Base-by-base conservation (phyloP, 345 rosid genomes). In the Salix udensis region DNA sequence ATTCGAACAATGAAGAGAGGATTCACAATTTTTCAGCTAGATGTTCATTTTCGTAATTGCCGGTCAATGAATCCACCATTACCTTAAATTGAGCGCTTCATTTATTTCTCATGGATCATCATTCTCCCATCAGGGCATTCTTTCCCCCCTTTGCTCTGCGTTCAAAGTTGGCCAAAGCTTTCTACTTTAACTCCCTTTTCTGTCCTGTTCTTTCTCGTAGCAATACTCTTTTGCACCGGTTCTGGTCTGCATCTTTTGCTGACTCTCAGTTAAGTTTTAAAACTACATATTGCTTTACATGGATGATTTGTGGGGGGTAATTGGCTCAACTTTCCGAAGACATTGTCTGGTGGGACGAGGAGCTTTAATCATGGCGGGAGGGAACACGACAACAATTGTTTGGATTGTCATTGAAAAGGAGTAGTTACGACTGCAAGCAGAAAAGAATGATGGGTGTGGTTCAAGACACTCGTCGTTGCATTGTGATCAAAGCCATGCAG, bases 1-100 rank as follows among this genome's bases (percentile, higher is more conserved):
- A 55, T 55, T 55, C 10, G 62, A 55, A 55, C 19, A 65, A 30
- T 65, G 68, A 65, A 65, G 40, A 65, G 68, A 65, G 68, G 68
- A 16, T 65, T 65, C 30, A 16, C 16, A 30, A 65, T 6, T 30
- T 28, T 65, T 37, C 68, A 34, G 18, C 68, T 30, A 65, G 68
- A 30, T 65, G 31, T 65, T 65, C 68, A 65, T 30, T 15, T 44
- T 65, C 12, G 9, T 65, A 31, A 24, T 65, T 15, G 34, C 16
- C 16, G 68, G 68, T 65, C 31, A 26, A 65, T 65, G 23, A 55
- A n/a, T 55, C 23, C 62, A n/a, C 28, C 26, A 55, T 55, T 55
- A n/a, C 13, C 26, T 8, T 55, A 9, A 55, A 55, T 55, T n/a
- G 62, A 55, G 24, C 62, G 10, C 28, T 3, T 10, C 28, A 26